Evolutionary conservation across 1,284 basidiomycete genomes (phyloP).

Genomic region (Clitocybe nebularis): DNA sequence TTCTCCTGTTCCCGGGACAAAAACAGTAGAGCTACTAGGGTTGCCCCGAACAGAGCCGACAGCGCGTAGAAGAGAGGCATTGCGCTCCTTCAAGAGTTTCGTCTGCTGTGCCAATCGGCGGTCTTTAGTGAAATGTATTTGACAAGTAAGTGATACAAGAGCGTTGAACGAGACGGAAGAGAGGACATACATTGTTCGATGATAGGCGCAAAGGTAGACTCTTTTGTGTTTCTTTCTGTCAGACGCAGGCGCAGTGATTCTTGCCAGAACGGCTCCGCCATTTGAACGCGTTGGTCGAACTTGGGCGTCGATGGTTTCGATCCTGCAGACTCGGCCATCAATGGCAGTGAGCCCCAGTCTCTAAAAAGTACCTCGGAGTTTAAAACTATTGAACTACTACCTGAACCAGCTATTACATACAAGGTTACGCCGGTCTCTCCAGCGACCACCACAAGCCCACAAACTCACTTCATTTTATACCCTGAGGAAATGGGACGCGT

Average conservation of each 20-base stretch:
- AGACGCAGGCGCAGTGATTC: conserved; percentile 73
- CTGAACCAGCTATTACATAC: conserved; percentile 14
- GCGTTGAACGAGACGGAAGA: conserved; percentile 5
- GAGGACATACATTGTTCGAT: conserved; percentile 80
- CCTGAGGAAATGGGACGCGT: conserved; percentile 71
- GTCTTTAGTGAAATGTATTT: conserved; percentile 47
- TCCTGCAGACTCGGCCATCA: no score
- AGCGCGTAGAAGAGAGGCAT: conserved; percentile 78
- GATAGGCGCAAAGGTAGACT: conserved; percentile 74
- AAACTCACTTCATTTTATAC: conserved; percentile 16
- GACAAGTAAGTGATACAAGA: conserved; percentile 12
- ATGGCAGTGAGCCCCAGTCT: no score
- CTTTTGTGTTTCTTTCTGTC: conserved; percentile 71
- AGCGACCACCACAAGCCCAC: conserved; percentile 18
- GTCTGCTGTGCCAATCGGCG: conserved; percentile 87
- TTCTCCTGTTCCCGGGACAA: conserved; percentile 63
- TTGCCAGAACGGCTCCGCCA: conserved; percentile 82
- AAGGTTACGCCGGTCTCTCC: conserved; percentile 3
- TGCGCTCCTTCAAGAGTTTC: conserved; percentile 84
- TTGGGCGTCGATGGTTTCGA: no score
- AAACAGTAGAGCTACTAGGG: conserved; percentile 58
- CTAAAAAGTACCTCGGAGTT: conserved; percentile 32
- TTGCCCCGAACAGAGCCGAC: conserved; percentile 68
- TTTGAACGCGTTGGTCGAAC: conserved; percentile 24
- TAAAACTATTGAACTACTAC: conserved; percentile 26